Evolutionary conservation across 2,329 filamentous ascomycete genomes (phyloP), one percentile per base, ranked within the genome.

Genomic region (Aspergillus pseudonomiae): DNA sequence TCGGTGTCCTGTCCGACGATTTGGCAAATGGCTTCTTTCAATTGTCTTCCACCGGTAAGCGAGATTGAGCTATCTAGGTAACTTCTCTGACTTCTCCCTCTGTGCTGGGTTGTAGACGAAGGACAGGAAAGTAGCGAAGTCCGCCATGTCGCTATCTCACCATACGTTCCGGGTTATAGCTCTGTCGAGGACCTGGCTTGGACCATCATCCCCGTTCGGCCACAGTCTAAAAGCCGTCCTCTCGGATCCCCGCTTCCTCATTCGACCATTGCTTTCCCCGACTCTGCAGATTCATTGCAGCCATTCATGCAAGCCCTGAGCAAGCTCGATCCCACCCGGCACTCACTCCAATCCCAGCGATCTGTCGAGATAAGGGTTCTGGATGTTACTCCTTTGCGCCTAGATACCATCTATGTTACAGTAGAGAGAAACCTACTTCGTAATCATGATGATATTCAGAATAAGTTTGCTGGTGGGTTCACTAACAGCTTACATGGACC

Each of bases 331-430:
- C 91, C 91, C 14, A 92, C 91, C 62, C 93, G 91, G 75, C 84
- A 92, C 53, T 85, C 88, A 30, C 88, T 88, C 67, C 88, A 91
- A 71, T 88, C 89, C 69, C 89, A 92, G 70, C 87, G 88, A 67
- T 88, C 91, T 10, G 91, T 97, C 67, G 94, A 97, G 77, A 90
- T 98, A 66, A 84, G 92, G 63, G 85, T 96, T 30, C 82, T 96
- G 63, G 91, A 96, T 74, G 91, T 95, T 9, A 85, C 89, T 10
- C 91, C 94, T 1, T 79, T 98, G 30, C 85, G 89, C 2, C 81
- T 98, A 30, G 92, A 97, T 65, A 92, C 91, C 0, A 86, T 98
- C 19, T 97, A 93, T 74, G 92, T 98, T 63, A 93, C 87, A 57
- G 83, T 97, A 7, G 93, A 97, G 74, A 90, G 88, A 56, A 90